Evolutionary conservation across 495 filamentous ascomycete genomes (phyloP), one percentile per base, ranked within the genome.

Genomic region (Annulohypoxylon nitens): DNA sequence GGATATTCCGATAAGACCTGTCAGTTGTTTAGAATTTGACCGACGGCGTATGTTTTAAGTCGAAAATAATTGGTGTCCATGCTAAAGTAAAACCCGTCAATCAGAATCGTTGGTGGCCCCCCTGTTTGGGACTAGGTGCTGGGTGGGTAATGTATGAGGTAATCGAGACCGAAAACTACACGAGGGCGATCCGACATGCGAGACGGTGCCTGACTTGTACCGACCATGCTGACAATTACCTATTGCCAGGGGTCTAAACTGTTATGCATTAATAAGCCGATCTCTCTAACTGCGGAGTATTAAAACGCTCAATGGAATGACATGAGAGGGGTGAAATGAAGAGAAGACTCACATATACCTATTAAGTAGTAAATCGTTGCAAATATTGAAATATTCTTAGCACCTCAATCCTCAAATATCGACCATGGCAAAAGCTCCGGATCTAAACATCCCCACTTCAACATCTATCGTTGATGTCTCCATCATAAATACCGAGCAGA

Each of bases 401-500:
- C 6, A 33, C 5, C 8, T 3, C 14, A 41, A 23, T 9, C 14
- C 3, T 45, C 25, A 12, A 59, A 37, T 30, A 33, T 12, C 23
- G 54, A 76, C 20, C 34, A 76, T 75, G 74, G 65, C 76, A 9
- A 64, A 76, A 12, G 53, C 68, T 30, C 82, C 82, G 3, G 70
- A 85, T 16, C 80, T 87, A 34, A 78, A 82, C 39, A 86, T 89
- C 55, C 86, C 86, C 1, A 23, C 74, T 0, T 89, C 86, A 2
- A 41, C 69, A 1, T 75, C 79, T 50, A 87, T 81, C 1, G 87
- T 89, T 60, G 69, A 81, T 14, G 84, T 90, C 20, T 84, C 83
- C 6, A 87, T 90, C 75, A 87, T 91, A 37, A 82, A 90, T 75
- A 83, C 85, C 0, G 85, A 81, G 2, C 75, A 73, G 43, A 78